Evolutionary conservation across 2,329 filamentous ascomycete species (phyloP).

Genomic region (Pseudocercospora musae): DNA sequence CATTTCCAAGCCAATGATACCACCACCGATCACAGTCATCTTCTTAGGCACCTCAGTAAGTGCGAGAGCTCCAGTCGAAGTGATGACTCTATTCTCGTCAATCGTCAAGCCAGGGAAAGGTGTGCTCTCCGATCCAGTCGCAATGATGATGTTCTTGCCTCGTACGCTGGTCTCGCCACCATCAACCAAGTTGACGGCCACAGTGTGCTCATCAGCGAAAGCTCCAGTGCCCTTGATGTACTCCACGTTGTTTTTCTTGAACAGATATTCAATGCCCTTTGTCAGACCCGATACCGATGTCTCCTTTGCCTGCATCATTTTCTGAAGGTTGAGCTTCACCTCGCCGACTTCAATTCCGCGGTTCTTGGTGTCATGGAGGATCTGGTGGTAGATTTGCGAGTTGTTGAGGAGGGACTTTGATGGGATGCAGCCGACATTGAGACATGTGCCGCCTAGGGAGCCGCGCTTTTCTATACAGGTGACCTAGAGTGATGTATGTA

Average conservation of each 20-base stretch:
- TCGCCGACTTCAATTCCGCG: constrained; percentile 96
- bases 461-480: constrained; percentile 98
- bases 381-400: constrained; percentile 96
- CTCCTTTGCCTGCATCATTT: constrained; percentile 99
- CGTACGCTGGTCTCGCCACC: constrained; percentile 83
- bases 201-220: constrained; percentile 64
- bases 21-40: constrained; percentile 95
- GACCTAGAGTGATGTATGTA: constrained; percentile 55
- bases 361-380: constrained; percentile 90
- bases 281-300: constrained; percentile 83
- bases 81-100: constrained; percentile 96
- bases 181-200: constrained; percentile 86
- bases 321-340: constrained; percentile 89
- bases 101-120: constrained; percentile 94
- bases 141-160: constrained; percentile 97
- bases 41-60: constrained; percentile 90
- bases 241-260: constrained; percentile 99
- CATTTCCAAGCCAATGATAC: constrained; percentile 99
- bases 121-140: constrained; percentile 90
- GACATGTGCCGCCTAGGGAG: constrained; percentile 88
- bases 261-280: constrained; percentile 95
- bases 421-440: constrained; percentile 98
- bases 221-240: constrained; percentile 80
- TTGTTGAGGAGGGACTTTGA: constrained; percentile 99
- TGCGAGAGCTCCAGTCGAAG: constrained; percentile 89